Base-by-base conservation (phyloP, 2,329 filamentous ascomycete genomes). In the Cercospora berteroae region DNA sequence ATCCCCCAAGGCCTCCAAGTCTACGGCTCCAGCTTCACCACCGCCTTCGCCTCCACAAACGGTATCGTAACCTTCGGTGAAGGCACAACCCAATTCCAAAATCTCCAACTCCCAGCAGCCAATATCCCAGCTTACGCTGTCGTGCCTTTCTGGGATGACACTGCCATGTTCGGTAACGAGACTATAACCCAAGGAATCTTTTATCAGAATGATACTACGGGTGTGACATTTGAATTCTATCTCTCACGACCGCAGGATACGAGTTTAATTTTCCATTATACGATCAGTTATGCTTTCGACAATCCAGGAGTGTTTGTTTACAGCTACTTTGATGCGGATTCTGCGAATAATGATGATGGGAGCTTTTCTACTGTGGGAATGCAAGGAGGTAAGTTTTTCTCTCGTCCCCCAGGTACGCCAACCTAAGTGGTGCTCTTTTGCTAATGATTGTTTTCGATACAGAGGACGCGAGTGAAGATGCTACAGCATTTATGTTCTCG, bases 101-200 rank as follows among this genome's bases (percentile, higher is more conserved):
- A 67, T 29, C 31, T 63, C 20, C 50, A 64, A 2, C 64, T 77
- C 18, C 76, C 76, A 1, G 69, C 72, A 33, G 20, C 62, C 29
- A 48, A 68, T 25, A 64, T 79, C 9, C 76, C 77, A 3, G 66
- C 69, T 33, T 71, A 70, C 63, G 72, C 75, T 48, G 64, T 77
- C 20, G 72, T 66, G 4, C 74, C 77, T 4, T 76, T 77, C 64
- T 77, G 75, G 68, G 76, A 78, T 61, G 78, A 80, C 64, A 70
- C 77, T 3, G 74, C 72, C 63, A 67, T 77, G 12, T 72, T 70
- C 56, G 70, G 68, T 13, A 62, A 66, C 20, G 39, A 48, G 20
- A 59, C 55, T 18, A 65, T 69, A 20, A 44, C 39, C 20, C 70
- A 77, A 44, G 77, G 78, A 13, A 76, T 79, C 62, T 80, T 72